Percentiles rank a stretch among this genome's conserved stretches.
Conservation (phyloP, 73 alveolate genomes). For the Stentor roeselii region DNA sequence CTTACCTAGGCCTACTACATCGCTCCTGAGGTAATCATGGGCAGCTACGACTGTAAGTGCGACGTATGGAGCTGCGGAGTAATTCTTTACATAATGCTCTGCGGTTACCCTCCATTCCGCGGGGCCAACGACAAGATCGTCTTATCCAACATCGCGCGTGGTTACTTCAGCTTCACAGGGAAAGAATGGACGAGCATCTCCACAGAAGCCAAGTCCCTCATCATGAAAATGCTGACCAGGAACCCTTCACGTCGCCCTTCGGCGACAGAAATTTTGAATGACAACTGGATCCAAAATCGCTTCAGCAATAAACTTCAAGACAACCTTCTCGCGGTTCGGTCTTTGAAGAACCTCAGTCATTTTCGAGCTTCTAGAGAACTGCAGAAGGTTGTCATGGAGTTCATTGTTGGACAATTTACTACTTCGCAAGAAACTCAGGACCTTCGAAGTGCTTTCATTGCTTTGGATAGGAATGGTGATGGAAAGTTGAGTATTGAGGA, state of each 20-base stretch:
- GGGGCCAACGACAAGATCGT: not conserved
- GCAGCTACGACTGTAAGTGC: not conserved
- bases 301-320: conserved; percentile 19
- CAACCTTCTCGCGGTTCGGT: conserved; percentile 25
- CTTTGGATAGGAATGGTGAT: conserved; percentile 42
- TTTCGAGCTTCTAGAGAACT: conserved; percentile 79
- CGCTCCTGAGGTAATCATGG: conserved; percentile 28
- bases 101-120: conserved; percentile 27
- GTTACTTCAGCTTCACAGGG: not conserved
- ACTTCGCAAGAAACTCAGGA: conserved; percentile 68
- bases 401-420: conserved; percentile 78
- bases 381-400: conserved; percentile 79
- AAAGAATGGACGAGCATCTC: conserved; percentile 5
- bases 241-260: conserved; percentile 48
- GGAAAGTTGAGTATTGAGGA: conserved; percentile 41
- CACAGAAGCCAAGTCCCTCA: conserved; percentile 35
- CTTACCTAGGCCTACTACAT: conserved; percentile 30
- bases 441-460: conserved; percentile 66
- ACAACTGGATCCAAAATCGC: conserved; percentile 33
- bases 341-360: conserved; percentile 67
- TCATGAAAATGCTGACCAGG: conserved; percentile 35
- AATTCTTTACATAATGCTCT: conserved; percentile 13
- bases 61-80: conserved; percentile 28
- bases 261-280: conserved; percentile 47
- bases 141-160: not conserved